A percentile compares a stretch with the other conserved stretches of the same genome.
Conservation (phyloP, 768 basidiomycete species). For the Suillus variegatus region DNA sequence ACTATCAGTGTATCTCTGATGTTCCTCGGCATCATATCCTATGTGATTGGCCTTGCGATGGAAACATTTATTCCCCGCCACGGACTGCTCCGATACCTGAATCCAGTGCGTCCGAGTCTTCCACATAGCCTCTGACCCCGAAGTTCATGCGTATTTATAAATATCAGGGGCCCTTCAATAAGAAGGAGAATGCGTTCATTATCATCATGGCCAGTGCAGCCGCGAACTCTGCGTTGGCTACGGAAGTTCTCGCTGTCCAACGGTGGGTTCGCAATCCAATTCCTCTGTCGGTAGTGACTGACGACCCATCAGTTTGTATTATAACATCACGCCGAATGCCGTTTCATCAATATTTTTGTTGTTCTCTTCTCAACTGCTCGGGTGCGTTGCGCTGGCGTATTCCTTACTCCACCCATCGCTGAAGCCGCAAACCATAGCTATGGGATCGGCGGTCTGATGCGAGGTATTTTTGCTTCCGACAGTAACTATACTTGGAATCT, state of each 20-base stretch:
- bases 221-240: constrained; percentile 53
- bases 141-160: not conserved
- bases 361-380: constrained; percentile 37
- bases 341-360: constrained; percentile 46
- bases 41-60: constrained; percentile 48
- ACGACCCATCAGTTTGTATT: constrained; percentile 34
- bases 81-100: constrained; percentile 50
- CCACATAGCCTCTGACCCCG: not conserved
- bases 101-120: constrained; percentile 36
- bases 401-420: not conserved
- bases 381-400: constrained; percentile 15
- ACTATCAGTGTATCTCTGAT: constrained; percentile 51
- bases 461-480: constrained; percentile 33
- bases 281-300: not conserved
- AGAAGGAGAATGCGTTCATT: constrained; percentile 60
- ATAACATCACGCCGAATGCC: constrained; percentile 51
- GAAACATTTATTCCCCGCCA: constrained; percentile 46
- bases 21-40: constrained; percentile 54
- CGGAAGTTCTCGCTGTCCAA: constrained; percentile 56
- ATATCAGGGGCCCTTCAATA: constrained; percentile 56
- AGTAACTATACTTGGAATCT: not conserved
- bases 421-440: constrained; percentile 25
- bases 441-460: constrained; percentile 55
- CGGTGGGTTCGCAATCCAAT: constrained; percentile 18
- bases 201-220: constrained; percentile 60